Conservation (phyloP, 2,329 filamentous ascomycete genomes). For the Calcarisporium arbuscula region DNA sequence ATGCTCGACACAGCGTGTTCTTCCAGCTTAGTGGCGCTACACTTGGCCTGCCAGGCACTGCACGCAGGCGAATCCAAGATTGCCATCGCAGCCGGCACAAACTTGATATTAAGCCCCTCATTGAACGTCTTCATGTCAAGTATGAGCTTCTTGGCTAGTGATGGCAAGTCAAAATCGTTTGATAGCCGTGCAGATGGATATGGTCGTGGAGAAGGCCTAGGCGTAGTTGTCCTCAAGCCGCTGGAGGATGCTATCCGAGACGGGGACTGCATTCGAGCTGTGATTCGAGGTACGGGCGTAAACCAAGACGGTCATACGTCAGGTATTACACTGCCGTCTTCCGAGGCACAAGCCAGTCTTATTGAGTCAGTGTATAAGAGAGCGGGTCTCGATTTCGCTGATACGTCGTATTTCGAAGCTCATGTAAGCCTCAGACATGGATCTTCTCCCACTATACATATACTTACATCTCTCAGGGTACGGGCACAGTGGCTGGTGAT, state of each 20-base stretch:
- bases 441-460: constrained; percentile 4
- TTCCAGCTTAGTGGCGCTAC: constrained; percentile 5
- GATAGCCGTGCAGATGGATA: constrained; percentile 41
- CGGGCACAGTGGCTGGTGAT: constrained; percentile 12
- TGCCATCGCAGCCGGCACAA: constrained; percentile 5
- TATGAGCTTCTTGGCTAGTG: not conserved
- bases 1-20: not conserved
- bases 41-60: constrained; percentile 6
- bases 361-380: constrained; percentile 12
- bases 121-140: too few relatives aligned
- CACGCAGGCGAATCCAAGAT: constrained; percentile 3
- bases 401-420: constrained; percentile 2
- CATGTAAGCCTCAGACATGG: constrained; percentile 3
- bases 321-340: constrained; percentile 28
- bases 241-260: constrained; percentile 35
- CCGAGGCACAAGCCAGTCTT: constrained; percentile 13
- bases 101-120: too few relatives aligned
- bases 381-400: not conserved
- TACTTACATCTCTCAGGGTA: constrained; percentile 8
- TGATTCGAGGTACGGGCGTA: constrained; percentile 27
- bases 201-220: constrained; percentile 32
- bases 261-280: constrained; percentile 29
- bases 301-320: constrained; percentile 35
- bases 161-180: constrained; percentile 18
- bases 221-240: constrained; percentile 36